These are phyloP conservation scores for Mortierella sp. DNA, from an alignment of 371 early-diverging fungal species.

Conservation along the genomic window DNA sequence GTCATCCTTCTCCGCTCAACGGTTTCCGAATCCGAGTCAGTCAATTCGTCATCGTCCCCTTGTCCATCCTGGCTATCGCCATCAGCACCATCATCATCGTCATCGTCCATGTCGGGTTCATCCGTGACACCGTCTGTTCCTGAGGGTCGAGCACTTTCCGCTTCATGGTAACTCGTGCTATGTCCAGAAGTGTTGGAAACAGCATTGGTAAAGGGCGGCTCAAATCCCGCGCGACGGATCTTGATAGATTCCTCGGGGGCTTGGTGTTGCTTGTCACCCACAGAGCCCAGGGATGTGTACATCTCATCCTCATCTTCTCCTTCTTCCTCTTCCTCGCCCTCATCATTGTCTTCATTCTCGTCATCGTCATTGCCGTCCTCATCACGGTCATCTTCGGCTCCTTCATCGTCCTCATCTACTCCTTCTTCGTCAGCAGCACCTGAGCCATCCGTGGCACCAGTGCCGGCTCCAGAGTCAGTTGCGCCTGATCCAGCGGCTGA, in stretches of 20 bases:
- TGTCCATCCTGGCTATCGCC: neutral
- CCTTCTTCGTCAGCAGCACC: conserved; percentile 3
- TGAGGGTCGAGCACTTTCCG: neutral
- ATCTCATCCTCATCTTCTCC: conserved; percentile 21
- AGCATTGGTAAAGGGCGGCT: neutral
- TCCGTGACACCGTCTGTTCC: neutral
- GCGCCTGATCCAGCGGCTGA: neutral
- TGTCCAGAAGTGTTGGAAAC: neutral
- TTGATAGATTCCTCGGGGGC: conserved; percentile 4
- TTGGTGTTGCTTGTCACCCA: conserved; percentile 12
- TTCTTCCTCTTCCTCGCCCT: conserved; percentile 5
- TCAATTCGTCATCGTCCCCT: neutral
- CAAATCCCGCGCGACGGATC: conserved; percentile 28
- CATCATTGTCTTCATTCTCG: neutral
- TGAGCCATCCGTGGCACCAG: neutral
- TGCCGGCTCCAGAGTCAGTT: neutral
- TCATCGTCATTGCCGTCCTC: conserved; percentile 3
- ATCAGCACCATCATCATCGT: conserved; percentile 11
- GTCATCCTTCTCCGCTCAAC: neutral
- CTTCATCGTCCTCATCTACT: neutral
- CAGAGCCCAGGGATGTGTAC: conserved; percentile 23
- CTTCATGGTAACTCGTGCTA: neutral
- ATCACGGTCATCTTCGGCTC: conserved; percentile 17
- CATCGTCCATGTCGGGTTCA: neutral
- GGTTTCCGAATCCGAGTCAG: conserved; percentile 7